Base-by-base conservation (phyloP, 1,284 basidiomycete species). In the Puccinia coronata region DNA sequence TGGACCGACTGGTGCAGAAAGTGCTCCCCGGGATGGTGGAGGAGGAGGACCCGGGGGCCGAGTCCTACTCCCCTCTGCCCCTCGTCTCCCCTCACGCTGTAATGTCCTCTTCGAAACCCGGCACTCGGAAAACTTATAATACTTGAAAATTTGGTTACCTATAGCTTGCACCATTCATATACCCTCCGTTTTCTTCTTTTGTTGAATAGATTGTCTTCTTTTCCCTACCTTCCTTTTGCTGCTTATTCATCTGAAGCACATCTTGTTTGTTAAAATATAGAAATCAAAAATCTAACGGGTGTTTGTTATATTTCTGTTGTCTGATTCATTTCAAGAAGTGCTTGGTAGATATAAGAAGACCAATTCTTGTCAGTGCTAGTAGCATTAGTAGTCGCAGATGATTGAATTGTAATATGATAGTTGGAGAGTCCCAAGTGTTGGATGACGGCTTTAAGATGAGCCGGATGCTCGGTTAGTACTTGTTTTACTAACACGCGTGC, bases 1-100 rank as follows among this genome's bases (percentile, higher is more conserved):
- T 67, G 41, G 63, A 78, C 63, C 31, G 63, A 34, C 20, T 63
- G 18, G 76, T 69, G 25, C 59, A 59, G 39, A 76, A 63, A 28
- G 41, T 76, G n/a, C 1, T 76, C n/a, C 74, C 74, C 1, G 61
- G 61, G 12, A 63, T 76, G 34, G 41, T 49, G 0, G 43, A 76
- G 9, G 39, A 61, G 43, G 18, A 61, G 28, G 43, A 47, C n/a
- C n/a, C n/a, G 43, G n/a, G 1, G 23, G 16, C 39, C 12, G 55
- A 23, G 1, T 12, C 36, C 28, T 76, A 65, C n/a, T 76, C 74
- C 16, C 43, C 57, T 1, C 57, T 76, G 0, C 57, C 57, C 12
- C 2, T 43, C 34, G 41, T 47, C 57, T 76, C 61, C 6, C 57
- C 59, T n/a, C 59, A 47, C 9, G 74, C 41, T 20, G n/a, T n/a